phyloP scores from a whole-genome alignment of 83 land plant genomes.

The Picea abies region DNA sequence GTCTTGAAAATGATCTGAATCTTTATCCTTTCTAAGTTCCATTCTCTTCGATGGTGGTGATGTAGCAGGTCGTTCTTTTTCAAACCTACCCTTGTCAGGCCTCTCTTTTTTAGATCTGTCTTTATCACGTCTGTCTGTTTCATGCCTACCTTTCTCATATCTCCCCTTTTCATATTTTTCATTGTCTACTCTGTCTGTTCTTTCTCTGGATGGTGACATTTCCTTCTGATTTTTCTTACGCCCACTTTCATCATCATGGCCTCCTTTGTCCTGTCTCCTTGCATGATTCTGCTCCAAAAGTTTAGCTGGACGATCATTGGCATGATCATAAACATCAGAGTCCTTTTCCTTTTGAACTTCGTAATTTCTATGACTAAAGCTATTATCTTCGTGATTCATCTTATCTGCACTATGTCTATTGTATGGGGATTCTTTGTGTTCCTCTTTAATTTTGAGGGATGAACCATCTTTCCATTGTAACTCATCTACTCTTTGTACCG shows the following conservation, averaged over 20 bases:
- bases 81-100: not conserved
- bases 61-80: not conserved
- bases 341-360: not conserved
- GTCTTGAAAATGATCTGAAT: not conserved
- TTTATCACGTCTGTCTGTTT: not conserved
- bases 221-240: not conserved
- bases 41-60: not conserved
- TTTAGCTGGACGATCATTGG: not conserved
- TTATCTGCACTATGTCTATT: not conserved
- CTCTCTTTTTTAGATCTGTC: conserved; percentile 2
- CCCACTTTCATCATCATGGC: not conserved
- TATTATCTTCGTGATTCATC: not conserved
- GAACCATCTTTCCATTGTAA: too few relatives aligned
- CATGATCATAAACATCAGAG: not conserved
- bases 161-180: conserved; percentile 1
- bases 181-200: not conserved
- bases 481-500: too few relatives aligned
- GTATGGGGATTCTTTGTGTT: not conserved
- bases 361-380: not conserved
- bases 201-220: conserved; percentile 3
- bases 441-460: too few relatives aligned
- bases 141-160: not conserved
- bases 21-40: not conserved
- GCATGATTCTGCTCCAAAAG: not conserved
- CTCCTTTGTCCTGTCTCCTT: not conserved